phyloP scores from a whole-genome alignment of 768 basidiomycete species.

The Lactarius indigo region DNA sequence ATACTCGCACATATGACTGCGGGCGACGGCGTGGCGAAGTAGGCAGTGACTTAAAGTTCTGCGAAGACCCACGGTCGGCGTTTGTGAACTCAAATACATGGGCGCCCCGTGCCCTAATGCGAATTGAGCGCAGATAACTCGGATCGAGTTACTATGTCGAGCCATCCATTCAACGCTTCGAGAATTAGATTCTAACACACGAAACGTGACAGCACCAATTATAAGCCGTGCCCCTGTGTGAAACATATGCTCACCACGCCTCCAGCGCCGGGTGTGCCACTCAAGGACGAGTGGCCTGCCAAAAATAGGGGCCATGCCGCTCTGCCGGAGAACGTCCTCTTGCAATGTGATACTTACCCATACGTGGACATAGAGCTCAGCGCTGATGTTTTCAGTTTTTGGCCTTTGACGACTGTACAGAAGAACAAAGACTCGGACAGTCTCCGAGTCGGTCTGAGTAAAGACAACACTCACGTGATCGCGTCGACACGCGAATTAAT shows the following conservation, averaged over 20 bases:
- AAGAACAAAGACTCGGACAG: not conserved
- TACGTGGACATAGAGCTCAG: not conserved
- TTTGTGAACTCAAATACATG: slow-evolving; percentile 19
- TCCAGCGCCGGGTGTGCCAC: too few relatives aligned
- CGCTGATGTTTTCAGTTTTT: too few relatives aligned
- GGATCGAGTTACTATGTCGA: slow-evolving; percentile 3
- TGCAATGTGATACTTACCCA: not conserved
- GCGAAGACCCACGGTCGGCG: slow-evolving; percentile 11
- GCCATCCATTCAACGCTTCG: not conserved
- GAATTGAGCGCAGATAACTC: not conserved
- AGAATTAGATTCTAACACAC: not conserved
- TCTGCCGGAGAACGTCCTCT: not conserved
- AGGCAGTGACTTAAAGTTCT: slow-evolving; percentile 5
- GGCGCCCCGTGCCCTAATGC: slow-evolving; percentile 19
- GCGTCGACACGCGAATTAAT: slow-evolving; percentile 9
- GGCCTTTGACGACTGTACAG: not conserved
- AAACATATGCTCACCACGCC: too few relatives aligned
- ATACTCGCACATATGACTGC: slow-evolving; percentile 7
- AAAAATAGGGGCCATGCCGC: not conserved
- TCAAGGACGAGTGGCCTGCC: too few relatives aligned
- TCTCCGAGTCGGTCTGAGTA: too few relatives aligned
- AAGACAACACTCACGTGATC: slow-evolving; percentile 22
- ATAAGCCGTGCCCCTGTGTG: too few relatives aligned
- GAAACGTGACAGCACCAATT: not conserved
- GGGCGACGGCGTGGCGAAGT: slow-evolving; percentile 7